Evolutionary conservation across 768 basidiomycete genomes (phyloP).

Genomic region (Psilocybe sp.): DNA sequence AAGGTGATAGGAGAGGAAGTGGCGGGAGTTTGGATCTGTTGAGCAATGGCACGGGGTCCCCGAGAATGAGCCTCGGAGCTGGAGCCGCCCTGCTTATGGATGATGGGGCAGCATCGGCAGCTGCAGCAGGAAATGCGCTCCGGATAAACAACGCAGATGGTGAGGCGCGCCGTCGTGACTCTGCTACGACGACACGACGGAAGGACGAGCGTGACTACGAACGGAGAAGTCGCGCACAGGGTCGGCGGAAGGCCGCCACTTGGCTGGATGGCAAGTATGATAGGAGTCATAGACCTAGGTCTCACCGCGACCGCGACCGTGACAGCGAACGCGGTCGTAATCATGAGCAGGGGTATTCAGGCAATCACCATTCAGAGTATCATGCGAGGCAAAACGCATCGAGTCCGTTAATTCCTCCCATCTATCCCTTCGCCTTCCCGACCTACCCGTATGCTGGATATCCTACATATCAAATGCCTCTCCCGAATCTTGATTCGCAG

Average conservation of each 20-base stretch:
- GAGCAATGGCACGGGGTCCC: slow-evolving; percentile 24
- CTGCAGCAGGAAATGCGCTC: slow-evolving; percentile 10
- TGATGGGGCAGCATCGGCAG: background rate
- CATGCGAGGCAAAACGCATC: slow-evolving; percentile 2
- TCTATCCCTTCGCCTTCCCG: slow-evolving; percentile 25
- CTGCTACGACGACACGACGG: too few species aligned
- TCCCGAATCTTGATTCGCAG: background rate
- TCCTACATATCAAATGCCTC: slow-evolving; percentile 20
- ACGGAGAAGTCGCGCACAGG: too few species aligned
- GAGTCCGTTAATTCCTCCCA: slow-evolving; percentile 22
- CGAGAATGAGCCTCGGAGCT: slow-evolving; percentile 18
- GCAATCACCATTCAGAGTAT: background rate
- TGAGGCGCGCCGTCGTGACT: too few species aligned
- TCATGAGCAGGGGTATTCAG: too few species aligned
- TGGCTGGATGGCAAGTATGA: too few species aligned
- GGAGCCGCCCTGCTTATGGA: slow-evolving; percentile 16
- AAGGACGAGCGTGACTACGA: too few species aligned
- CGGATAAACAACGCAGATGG: slow-evolving; percentile 9
- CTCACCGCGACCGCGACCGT: slow-evolving; percentile 2
- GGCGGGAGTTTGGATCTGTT: slow-evolving; percentile 29
- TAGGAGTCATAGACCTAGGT: too few species aligned
- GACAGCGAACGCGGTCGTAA: background rate
- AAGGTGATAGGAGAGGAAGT: slow-evolving; percentile 18
- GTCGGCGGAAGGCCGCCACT: too few species aligned
- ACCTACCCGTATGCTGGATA: slow-evolving; percentile 27